Percentiles rank a stretch among this genome's conserved stretches.
Evolutionary conservation across 352 stramenopile genomes (phyloP).

Genomic region (Achlya hypogyna): DNA sequence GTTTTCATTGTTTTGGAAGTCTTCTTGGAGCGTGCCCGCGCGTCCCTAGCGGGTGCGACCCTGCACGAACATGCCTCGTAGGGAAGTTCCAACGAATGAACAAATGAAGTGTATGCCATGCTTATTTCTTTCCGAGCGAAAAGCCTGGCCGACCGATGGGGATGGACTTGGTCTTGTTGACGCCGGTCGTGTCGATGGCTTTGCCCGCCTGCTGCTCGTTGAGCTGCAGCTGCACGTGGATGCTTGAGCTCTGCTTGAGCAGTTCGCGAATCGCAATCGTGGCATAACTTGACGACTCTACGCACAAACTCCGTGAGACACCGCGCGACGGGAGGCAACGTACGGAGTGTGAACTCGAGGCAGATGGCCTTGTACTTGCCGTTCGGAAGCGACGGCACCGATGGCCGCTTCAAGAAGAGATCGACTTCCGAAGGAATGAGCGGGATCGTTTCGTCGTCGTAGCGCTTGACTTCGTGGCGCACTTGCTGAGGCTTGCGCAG

Average conservation of each 20-base stretch:
- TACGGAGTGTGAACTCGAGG: constrained; percentile 72
- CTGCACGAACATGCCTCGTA: background rate
- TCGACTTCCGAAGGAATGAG: constrained; percentile 93
- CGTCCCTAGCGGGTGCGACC: background rate
- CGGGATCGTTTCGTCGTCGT: constrained; percentile 86
- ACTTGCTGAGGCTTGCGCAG: constrained; percentile 85
- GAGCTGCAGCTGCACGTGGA: constrained; percentile 52
- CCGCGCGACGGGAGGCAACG: background rate
- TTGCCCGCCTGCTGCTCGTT: constrained; percentile 28
- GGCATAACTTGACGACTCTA: constrained; percentile 65
- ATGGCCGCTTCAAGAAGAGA: constrained; percentile 30
- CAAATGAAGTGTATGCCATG: background rate
- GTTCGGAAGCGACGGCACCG: constrained; percentile 42
- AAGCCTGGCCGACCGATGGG: constrained; percentile 19
- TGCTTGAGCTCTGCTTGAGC: constrained; percentile 88
- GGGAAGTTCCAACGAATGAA: background rate
- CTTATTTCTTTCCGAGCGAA: constrained; percentile 9
- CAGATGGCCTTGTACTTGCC: constrained; percentile 60
- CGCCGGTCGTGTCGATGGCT: background rate
- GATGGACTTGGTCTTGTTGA: constrained; percentile 10
- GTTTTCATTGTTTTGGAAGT: background rate
- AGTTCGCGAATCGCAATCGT: constrained; percentile 94
- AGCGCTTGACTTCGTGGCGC: constrained; percentile 86
- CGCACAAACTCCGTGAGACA: background rate
- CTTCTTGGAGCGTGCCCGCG: background rate